These are phyloP conservation scores for Hevea brasiliensis DNA, from an alignment of 345 rosid genomes.

Conservation along the genomic window DNA sequence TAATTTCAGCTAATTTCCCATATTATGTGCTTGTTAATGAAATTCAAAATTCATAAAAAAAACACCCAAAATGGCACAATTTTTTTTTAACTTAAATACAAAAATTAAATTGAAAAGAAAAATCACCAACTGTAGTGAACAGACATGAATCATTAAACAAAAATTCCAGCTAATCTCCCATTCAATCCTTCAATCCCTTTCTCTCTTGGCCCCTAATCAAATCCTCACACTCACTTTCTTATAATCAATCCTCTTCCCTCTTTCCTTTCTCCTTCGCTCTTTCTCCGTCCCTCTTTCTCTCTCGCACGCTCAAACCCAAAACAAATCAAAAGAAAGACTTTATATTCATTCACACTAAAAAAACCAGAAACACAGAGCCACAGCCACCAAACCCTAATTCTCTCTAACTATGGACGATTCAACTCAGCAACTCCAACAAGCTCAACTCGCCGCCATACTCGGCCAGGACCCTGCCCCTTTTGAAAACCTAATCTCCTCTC, in stretches of 20 bases:
- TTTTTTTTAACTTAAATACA: no score
- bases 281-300: background rate
- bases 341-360: no score
- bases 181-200: background rate
- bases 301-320: background rate
- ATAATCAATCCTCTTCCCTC: background rate
- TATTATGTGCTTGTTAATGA: no score
- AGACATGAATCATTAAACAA: slow-evolving; percentile 9
- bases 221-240: background rate
- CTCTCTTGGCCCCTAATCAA: background rate
- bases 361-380: background rate
- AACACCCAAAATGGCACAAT: no score
- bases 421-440: slow-evolving; percentile 66
- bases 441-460: slow-evolving; percentile 74
- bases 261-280: background rate
- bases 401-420: slow-evolving; percentile 64
- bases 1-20: no score
- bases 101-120: no score
- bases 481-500: slow-evolving; percentile 78
- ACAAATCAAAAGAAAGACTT: slow-evolving; percentile 3
- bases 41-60: no score
- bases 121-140: background rate
- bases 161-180: slow-evolving; percentile 19
- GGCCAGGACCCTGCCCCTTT: slow-evolving; percentile 84
- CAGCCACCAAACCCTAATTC: slow-evolving; percentile 15